Conservation (phyloP, 2,329 filamentous ascomycete genomes). For the Drechslerella coelobrocha region DNA sequence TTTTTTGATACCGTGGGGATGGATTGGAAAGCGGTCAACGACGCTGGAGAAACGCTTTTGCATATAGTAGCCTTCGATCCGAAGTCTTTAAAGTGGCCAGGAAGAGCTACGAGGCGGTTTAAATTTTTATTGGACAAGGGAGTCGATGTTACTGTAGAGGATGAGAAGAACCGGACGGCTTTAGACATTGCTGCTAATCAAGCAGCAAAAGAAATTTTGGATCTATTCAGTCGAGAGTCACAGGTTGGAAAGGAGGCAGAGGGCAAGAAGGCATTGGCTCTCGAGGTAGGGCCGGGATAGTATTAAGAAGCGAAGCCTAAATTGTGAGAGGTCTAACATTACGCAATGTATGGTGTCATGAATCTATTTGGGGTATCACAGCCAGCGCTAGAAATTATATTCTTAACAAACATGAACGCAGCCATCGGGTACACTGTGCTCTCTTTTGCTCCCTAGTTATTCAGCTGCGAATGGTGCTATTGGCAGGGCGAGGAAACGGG, state of each 20-base stretch:
- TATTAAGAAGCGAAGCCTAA: too few species aligned
- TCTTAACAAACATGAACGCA: too few species aligned
- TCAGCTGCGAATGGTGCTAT: too few species aligned
- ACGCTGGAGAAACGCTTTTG: conserved; percentile 14
- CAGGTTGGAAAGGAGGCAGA: too few species aligned
- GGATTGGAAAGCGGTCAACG: conserved; percentile 21
- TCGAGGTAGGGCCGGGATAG: too few species aligned
- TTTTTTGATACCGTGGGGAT: conserved; percentile 17
- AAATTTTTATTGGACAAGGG: conserved; percentile 17
- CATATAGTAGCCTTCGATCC: conserved; percentile 7
- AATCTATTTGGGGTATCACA: too few species aligned
- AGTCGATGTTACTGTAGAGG: conserved; percentile 16
- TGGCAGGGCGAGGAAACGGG: conserved; percentile 33
- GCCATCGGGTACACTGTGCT: too few species aligned
- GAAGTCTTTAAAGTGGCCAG: not conserved
- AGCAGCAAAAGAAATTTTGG: conserved; percentile 13
- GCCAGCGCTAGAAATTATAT: too few species aligned
- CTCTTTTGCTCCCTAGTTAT: too few species aligned
- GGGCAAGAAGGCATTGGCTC: too few species aligned
- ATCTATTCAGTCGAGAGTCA: conserved; percentile 6
- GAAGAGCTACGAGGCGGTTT: conserved; percentile 16
- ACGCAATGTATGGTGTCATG: too few species aligned
- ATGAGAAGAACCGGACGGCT: conserved; percentile 15
- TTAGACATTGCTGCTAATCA: conserved; percentile 11
- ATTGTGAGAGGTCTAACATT: too few species aligned